Evolutionary conservation across 495 filamentous ascomycete species (phyloP).

Genomic region (Penicillium turbatum): DNA sequence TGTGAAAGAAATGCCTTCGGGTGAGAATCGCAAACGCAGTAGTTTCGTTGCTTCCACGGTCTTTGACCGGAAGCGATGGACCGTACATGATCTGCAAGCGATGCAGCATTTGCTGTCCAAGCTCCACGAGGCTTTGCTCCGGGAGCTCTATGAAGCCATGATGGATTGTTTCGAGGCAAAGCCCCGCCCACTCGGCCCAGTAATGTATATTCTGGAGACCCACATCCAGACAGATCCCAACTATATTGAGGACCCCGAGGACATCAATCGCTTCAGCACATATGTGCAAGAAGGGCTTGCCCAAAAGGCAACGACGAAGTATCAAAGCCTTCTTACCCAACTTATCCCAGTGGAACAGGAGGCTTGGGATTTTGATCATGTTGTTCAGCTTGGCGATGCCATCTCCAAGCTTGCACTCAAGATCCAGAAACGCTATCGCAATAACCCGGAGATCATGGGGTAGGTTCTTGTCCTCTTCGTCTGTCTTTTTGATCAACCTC

Average conservation of each 20-base stretch:
- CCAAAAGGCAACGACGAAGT: conserved; percentile 67
- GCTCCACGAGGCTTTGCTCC: conserved; percentile 75
- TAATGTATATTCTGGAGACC: conserved; percentile 77
- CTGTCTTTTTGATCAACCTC: conserved; percentile 10
- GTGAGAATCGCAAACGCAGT: conserved; percentile 48
- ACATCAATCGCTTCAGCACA: conserved; percentile 61
- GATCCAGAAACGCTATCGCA: conserved; percentile 87
- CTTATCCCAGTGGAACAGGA: conserved; percentile 70
- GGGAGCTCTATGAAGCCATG: conserved; percentile 82
- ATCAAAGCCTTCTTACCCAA: conserved; percentile 65
- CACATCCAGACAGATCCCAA: conserved; percentile 76
- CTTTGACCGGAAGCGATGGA: conserved; percentile 67
- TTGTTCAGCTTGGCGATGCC: conserved; percentile 80
- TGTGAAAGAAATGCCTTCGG: conserved; percentile 62
- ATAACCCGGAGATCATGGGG: conserved; percentile 87
- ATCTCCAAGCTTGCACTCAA: conserved; percentile 76
- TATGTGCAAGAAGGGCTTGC: conserved; percentile 69
- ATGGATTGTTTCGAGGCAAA: conserved; percentile 88
- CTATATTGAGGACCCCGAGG: conserved; percentile 65
- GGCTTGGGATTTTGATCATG: conserved; percentile 79
- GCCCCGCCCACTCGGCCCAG: conserved; percentile 67
- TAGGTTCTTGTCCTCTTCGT: conserved; percentile 28
- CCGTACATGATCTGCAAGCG: conserved; percentile 67
- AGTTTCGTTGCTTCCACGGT: conserved; percentile 43
- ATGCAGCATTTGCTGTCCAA: conserved; percentile 71